phyloP scores from a whole-genome alignment of 2,329 filamentous ascomycete genomes.

The Colletotrichum magnum region DNA sequence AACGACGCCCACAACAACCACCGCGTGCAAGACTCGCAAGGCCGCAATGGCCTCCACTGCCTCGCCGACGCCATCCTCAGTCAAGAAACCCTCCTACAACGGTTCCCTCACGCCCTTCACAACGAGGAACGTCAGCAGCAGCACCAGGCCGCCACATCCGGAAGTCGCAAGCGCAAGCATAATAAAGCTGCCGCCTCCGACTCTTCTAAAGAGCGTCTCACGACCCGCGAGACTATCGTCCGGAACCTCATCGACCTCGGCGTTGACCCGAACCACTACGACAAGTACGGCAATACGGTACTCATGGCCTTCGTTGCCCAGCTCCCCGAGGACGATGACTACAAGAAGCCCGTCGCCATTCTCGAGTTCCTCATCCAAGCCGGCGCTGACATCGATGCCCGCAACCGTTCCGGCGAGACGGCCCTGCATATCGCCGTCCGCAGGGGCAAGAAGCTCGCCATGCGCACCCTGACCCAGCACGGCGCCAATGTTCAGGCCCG shows the following conservation, averaged over 20 bases:
- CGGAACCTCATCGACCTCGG: conserved; percentile 51
- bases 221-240: conserved; percentile 46
- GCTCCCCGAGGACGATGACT: conserved; percentile 65
- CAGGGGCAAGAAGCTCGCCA: conserved; percentile 66
- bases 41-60: conserved; percentile 71
- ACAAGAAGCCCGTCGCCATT: conserved; percentile 60
- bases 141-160: conserved; percentile 24
- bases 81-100: conserved; percentile 53
- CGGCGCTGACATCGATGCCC: conserved; percentile 63
- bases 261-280: conserved; percentile 68
- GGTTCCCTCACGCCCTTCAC: conserved; percentile 47
- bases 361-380: conserved; percentile 58
- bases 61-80: conserved; percentile 68
- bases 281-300: conserved; percentile 65
- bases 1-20: conserved; percentile 51
- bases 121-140: conserved; percentile 29
- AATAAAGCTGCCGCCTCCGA: conserved; percentile 51
- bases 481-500: conserved; percentile 64
- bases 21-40: conserved; percentile 57
- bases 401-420: conserved; percentile 69
- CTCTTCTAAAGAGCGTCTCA: conserved; percentile 50
- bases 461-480: conserved; percentile 60
- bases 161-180: conserved; percentile 55
- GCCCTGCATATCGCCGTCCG: conserved; percentile 68
- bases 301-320: conserved; percentile 69